Conservation (phyloP, 1,284 basidiomycete genomes). For the Ceratobasidium sp. region DNA sequence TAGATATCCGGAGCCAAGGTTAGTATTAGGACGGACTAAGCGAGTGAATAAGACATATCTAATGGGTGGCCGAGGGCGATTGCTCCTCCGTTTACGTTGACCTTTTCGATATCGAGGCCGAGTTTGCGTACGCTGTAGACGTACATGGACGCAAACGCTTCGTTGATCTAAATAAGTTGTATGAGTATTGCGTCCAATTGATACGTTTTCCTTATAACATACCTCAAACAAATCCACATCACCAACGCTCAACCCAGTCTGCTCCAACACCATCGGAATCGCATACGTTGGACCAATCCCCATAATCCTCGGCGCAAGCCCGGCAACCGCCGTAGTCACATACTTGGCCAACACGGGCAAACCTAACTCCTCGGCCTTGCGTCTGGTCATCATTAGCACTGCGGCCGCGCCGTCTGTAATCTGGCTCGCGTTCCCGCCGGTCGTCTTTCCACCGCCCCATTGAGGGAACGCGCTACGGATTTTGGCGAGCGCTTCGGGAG, state of each 20-base stretch:
- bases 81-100: conserved; percentile 92
- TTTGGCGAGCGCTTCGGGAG: conserved; percentile 72
- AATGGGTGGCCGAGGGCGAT: conserved; percentile 91
- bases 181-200: background rate
- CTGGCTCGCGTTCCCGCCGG: conserved; percentile 91
- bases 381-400: conserved; percentile 87
- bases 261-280: conserved; percentile 77
- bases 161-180: conserved; percentile 77
- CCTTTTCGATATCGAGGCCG: conserved; percentile 76
- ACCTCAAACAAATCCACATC: conserved; percentile 89
- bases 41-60: conserved; percentile 69
- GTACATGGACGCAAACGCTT: conserved; percentile 91
- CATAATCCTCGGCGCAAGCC: conserved; percentile 84
- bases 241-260: conserved; percentile 72
- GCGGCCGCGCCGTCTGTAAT: conserved; percentile 91
- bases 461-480: conserved; percentile 89
- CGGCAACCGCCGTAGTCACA: conserved; percentile 80
- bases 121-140: conserved; percentile 85
- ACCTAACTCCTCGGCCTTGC: conserved; percentile 84
- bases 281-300: conserved; percentile 84
- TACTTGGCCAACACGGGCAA: conserved; percentile 83
- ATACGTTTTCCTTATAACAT: conserved; percentile 45
- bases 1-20: conserved; percentile 56
- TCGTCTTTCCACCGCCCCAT: conserved; percentile 83
- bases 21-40: conserved; percentile 6